These are phyloP conservation scores for Fusarium poae DNA, from an alignment of 2,329 filamentous ascomycete genomes.

Conservation along the genomic window DNA sequence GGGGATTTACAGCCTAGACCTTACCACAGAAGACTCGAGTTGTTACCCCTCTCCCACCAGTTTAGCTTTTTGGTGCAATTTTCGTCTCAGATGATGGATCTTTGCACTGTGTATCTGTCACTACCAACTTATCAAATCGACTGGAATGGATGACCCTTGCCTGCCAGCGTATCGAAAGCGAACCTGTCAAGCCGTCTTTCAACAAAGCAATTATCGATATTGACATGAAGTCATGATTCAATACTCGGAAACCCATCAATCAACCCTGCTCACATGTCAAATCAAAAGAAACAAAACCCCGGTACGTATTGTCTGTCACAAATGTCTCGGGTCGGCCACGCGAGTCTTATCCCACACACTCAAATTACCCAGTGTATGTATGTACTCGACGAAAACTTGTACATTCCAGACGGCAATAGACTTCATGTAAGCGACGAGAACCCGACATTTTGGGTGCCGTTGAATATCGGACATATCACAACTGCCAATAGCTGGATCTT, in stretches of 20 bases:
- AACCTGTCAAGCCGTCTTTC: background rate
- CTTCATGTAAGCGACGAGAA: constrained; percentile 13
- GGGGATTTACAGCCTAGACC: constrained; percentile 5
- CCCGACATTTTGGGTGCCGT: constrained; percentile 11
- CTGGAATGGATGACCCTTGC: constrained; percentile 10
- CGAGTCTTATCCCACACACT: constrained; percentile 29
- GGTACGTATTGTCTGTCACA: background rate
- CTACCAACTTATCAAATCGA: constrained; percentile 15
- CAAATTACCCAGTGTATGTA: constrained; percentile 7
- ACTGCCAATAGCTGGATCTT: constrained; percentile 2
- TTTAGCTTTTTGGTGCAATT: constrained; percentile 2
- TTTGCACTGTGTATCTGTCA: constrained; percentile 24
- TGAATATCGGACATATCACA: constrained; percentile 1
- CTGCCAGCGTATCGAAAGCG: background rate
- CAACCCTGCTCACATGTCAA: background rate
- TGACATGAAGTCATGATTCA: background rate
- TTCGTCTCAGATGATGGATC: background rate
- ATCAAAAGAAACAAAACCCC: constrained; percentile 9
- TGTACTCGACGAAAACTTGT: constrained; percentile 9
- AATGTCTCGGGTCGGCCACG: constrained; percentile 43
- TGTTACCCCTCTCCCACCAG: constrained; percentile 5
- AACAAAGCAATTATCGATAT: background rate
- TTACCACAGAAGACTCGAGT: constrained; percentile 13
- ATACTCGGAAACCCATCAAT: background rate
- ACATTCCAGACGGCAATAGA: constrained; percentile 20